These are phyloP conservation scores for Triticum urartu DNA, from an alignment of 176 grass and related monocot genomes.

Conservation along the genomic window DNA sequence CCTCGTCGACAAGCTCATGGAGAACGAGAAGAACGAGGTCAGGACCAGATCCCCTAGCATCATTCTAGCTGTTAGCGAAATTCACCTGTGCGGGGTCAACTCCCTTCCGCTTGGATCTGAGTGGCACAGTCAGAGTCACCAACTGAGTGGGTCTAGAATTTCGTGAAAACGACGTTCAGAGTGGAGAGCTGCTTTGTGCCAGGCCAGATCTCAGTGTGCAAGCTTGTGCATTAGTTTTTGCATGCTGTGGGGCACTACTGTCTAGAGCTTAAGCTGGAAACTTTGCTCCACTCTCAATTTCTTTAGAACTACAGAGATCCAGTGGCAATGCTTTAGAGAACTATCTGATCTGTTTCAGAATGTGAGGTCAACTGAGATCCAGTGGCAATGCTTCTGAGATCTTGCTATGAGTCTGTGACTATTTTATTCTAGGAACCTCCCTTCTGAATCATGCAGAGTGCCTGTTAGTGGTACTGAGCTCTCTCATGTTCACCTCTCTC, in stretches of 20 bases:
- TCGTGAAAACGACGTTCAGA: constrained; percentile 19
- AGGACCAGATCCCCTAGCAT: constrained; percentile 25
- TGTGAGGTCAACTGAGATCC: constrained; percentile 6
- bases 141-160: constrained; percentile 17
- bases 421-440: background rate
- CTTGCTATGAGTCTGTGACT: background rate
- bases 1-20: constrained; percentile 98
- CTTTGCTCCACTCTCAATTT: background rate
- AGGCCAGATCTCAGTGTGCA: constrained; percentile 33
- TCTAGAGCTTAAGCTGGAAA: constrained; percentile 24
- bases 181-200: constrained; percentile 28
- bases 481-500: background rate
- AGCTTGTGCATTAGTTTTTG: constrained; percentile 18
- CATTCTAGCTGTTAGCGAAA: background rate
- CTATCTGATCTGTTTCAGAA: background rate
- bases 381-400: constrained; percentile 33
- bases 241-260: constrained; percentile 11
- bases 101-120: constrained; percentile 34
- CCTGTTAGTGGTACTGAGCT: background rate
- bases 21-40: constrained; percentile 99
- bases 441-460: background rate
- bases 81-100: background rate
- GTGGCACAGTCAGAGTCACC: background rate
- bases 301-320: constrained; percentile 18
- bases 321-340: constrained; percentile 16